Evolutionary conservation across 768 basidiomycete genomes (phyloP), one percentile per base, ranked within the genome.

Genomic region (Naganishia friedmannii): DNA sequence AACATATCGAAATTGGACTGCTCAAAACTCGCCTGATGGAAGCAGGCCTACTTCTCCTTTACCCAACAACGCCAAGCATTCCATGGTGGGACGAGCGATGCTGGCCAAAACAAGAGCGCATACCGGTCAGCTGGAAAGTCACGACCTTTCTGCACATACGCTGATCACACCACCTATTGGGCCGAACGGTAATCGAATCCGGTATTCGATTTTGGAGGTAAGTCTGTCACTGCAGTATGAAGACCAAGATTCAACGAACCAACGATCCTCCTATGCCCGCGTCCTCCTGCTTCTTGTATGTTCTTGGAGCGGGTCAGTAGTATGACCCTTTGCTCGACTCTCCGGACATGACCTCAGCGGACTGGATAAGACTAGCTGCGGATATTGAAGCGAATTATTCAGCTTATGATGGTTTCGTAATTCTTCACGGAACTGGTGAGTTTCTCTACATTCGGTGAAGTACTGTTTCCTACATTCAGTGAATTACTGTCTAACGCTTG

Each of bases 301-400:
- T 28, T 45, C 21, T 45, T 63, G 39, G 60, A 45, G n/a, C 39
- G 28, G 28, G 39, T n/a, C 42, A 63, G 60, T 63, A 63, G 60
- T 63, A 93, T 90, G 85, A 89, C 77, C 89, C 90, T 0, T 82
- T 96, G 17, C 81, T 95, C 60, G 93, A 94, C 74, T 92, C 91
- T 76, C 92, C 90, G 77, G 92, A 93, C 74, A 88, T 94, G 60
- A 91, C 90, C 73, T 91, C 90, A 39, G 83, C 55, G 90, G 92
- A 93, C 76, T 94, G 92, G 92, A 89, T 93, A 74, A 85, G 91
- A 10, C 88, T 97, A 39, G 90, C 92, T 0, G 88, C 88, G 0
- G 94, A 97, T 76, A 92, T 97, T 74, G 92, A 95, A 76, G 87
- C 93, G 65, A 96, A 96, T 78, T 96, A 96, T 76, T 79, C 85